Evolutionary conservation across 805 yeast genomes (phyloP).

Genomic region (Nakazawaea holstii): DNA sequence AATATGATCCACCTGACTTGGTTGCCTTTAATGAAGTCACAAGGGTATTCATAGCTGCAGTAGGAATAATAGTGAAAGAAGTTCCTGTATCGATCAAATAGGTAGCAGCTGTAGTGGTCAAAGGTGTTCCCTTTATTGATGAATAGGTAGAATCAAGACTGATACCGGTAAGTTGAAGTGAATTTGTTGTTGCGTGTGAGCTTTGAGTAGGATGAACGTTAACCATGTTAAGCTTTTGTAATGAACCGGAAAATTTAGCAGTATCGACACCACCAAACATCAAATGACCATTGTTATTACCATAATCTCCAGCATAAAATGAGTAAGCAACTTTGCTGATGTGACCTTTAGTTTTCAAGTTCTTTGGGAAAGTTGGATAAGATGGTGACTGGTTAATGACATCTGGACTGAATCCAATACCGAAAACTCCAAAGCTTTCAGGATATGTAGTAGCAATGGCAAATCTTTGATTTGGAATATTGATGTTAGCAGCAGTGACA

Average conservation of each 20-base stretch:
- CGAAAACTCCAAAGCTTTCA: slow-evolving; percentile 55
- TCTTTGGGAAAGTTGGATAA: slow-evolving; percentile 56
- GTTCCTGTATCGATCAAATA: slow-evolving; percentile 10
- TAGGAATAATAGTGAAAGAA: slow-evolving; percentile 4
- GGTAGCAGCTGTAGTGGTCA: neutral
- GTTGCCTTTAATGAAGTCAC: slow-evolving; percentile 6
- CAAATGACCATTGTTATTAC: slow-evolving; percentile 34
- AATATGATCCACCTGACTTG: neutral
- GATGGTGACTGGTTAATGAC: neutral
- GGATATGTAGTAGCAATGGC: slow-evolving; percentile 59
- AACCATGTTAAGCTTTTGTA: slow-evolving; percentile 37
- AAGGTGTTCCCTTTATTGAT: neutral
- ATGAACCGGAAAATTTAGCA: slow-evolving; percentile 45
- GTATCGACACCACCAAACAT: slow-evolving; percentile 66
- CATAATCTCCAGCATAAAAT: slow-evolving; percentile 26
- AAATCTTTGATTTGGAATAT: slow-evolving; percentile 44
- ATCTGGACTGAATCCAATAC: slow-evolving; percentile 43
- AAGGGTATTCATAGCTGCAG: slow-evolving; percentile 1
- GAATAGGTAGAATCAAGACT: slow-evolving; percentile 1
- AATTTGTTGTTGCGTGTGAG: neutral
- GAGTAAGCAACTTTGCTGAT: slow-evolving; percentile 49
- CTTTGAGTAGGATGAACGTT: slow-evolving; percentile 1
- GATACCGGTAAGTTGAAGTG: neutral
- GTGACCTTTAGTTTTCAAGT: slow-evolving; percentile 44
- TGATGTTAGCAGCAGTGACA: slow-evolving; percentile 38